Base-by-base conservation (phyloP, 345 rosid genomes). In the Aquilaria malaccensis region DNA sequence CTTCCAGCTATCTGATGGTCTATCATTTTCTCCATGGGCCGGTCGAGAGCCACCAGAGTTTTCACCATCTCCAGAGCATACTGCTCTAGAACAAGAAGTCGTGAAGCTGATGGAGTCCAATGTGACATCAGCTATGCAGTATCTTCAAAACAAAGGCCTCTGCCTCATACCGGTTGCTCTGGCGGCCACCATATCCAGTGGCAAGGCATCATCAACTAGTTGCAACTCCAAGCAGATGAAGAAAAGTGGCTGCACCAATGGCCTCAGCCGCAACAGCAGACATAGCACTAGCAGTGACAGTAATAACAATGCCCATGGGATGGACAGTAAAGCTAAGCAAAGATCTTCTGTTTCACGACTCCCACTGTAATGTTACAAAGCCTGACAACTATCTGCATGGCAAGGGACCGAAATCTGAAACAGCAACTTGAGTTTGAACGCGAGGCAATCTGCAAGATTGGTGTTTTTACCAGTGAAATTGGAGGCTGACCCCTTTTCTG, bases 151-250 rank as follows among this genome's bases (percentile, higher is more conserved):
- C 48, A 80, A 79, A 65, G 88, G 85, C 29, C 77, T 83, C 14
- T 83, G 84, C 67, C 76, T 81, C 55, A 83, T 81, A 85, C 88
- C 88, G 3, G 71, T 81, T 11, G 74, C 83, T 50, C 77, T 79
- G 1, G 80, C 86, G 14, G 15, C 73, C 2, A 74, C 81, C 60
- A 79, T 79, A 53, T 66, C 81, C 48, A 55, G 55, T 11, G 72
- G 67, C 22, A 80, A 73, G 63, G 65, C 75, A 50, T 69, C 75
- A 22, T 46, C 75, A 6, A 14, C 70, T 0, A 45, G 63, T 51
- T 3, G 3, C n/a, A 56, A 50, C 53, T 53, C 66, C 3, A 64
- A 67, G 3, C 77, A 72, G 29, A 61, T 63, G 64, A 61, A 73
- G 54, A 67, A 60, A 55, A 10, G 52, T 46, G 58, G 67, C 30